These are phyloP conservation scores for Stagonosporopsis cucurbitacearum DNA, from an alignment of 2,329 filamentous ascomycete species.

Conservation along the genomic window DNA sequence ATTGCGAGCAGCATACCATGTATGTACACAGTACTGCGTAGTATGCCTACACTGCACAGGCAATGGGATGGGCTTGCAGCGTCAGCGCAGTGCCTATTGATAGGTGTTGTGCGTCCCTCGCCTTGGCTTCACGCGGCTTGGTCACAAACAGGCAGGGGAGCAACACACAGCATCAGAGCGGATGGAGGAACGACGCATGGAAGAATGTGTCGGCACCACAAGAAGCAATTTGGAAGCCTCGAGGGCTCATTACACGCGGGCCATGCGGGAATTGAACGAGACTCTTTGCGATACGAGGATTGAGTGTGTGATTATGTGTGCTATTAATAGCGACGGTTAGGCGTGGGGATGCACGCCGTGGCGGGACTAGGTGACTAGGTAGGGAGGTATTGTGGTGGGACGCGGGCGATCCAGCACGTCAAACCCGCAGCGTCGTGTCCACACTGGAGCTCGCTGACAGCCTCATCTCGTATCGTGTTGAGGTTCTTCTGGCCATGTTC, in stretches of 20 bases:
- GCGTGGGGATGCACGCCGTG: slow-evolving; percentile 14
- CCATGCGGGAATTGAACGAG: slow-evolving; percentile 1
- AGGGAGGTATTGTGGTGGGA: too few relatives aligned
- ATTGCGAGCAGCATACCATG: slow-evolving; percentile 4
- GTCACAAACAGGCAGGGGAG: slow-evolving; percentile 8
- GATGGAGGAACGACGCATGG: background rate
- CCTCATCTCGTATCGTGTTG: slow-evolving; percentile 1
- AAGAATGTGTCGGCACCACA: background rate
- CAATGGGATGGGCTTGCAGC: slow-evolving; percentile 1
- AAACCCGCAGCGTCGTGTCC: slow-evolving; percentile 6
- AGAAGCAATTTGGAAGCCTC: background rate
- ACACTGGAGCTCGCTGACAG: slow-evolving; percentile 5
- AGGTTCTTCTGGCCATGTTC: slow-evolving; percentile 13
- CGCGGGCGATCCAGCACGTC: slow-evolving; percentile 15
- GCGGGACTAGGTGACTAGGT: too few relatives aligned
- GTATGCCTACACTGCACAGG: too few relatives aligned
- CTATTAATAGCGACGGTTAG: slow-evolving; percentile 13
- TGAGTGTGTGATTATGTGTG: slow-evolving; percentile 5
- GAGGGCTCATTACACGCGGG: background rate
- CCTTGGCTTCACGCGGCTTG: slow-evolving; percentile 2
- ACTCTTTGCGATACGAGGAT: slow-evolving; percentile 8
- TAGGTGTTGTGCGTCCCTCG: background rate
- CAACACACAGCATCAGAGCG: background rate
- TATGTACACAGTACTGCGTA: too few relatives aligned
- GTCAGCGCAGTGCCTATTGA: background rate